Evolutionary conservation across 2,329 filamentous ascomycete species (phyloP).

Genomic region (Coniochaeta sp.): DNA sequence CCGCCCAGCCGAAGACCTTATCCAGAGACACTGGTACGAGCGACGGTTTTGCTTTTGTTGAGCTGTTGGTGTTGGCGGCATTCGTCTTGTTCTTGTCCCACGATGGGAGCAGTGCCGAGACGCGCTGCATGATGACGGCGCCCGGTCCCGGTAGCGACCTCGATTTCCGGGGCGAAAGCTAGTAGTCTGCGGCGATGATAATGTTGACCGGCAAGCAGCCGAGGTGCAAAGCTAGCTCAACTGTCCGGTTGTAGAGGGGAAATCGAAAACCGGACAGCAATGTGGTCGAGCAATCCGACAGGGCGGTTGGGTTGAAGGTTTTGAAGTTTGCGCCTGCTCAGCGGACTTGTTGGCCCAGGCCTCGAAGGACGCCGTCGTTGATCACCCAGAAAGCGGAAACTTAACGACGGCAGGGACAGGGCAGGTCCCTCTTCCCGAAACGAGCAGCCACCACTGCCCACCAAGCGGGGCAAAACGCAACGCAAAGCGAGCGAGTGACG

Average conservation of each 20-base stretch:
- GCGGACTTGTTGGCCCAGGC: background rate
- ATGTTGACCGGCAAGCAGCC: background rate
- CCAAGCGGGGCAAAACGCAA: background rate
- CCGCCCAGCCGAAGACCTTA: slow-evolving; percentile 25
- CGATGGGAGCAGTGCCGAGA: slow-evolving; percentile 35
- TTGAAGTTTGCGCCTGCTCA: background rate
- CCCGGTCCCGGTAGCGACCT: background rate
- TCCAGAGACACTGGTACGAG: slow-evolving; percentile 13
- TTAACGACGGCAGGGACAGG: background rate
- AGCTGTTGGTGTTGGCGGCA: slow-evolving; percentile 9
- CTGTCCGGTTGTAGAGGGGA: background rate
- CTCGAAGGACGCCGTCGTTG: background rate
- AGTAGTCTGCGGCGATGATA: background rate
- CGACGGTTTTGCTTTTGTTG: slow-evolving; percentile 4
- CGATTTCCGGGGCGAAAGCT: background rate
- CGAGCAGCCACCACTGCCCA: background rate
- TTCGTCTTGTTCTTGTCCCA: slow-evolving; percentile 21
- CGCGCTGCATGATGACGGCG: slow-evolving; percentile 32
- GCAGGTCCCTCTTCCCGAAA: background rate
- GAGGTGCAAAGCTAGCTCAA: background rate
- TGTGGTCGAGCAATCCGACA: background rate
- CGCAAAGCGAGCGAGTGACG: background rate
- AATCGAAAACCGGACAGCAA: background rate
- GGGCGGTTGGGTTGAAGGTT: background rate
- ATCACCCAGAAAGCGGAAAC: background rate